Percentiles rank a stretch among this genome's conserved stretches.
These are phyloP conservation scores for Trichoderma asperelloides DNA, from an alignment of 495 filamentous ascomycete species.

Conservation along the genomic window DNA sequence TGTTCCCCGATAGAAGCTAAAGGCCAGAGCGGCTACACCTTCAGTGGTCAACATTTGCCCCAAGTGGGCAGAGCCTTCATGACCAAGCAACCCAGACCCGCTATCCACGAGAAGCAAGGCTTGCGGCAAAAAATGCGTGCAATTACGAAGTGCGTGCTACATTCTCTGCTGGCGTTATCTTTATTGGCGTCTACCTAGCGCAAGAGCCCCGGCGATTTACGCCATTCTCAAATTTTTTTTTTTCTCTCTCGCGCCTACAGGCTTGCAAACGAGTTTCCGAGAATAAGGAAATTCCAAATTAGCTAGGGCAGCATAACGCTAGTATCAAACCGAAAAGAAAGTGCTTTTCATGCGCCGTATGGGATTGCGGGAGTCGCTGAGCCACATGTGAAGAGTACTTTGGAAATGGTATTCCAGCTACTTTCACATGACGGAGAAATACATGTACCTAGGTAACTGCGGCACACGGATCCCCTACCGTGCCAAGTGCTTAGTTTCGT, in stretches of 20 bases:
- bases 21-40: neutral
- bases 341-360: neutral
- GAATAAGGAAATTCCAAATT: neutral
- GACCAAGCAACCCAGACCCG: neutral
- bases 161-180: conserved; percentile 1
- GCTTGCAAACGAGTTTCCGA: neutral
- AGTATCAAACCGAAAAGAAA: neutral
- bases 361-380: neutral
- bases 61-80: neutral
- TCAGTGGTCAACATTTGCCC: neutral
- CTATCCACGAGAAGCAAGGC: neutral
- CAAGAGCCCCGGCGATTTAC: conserved; percentile 6
- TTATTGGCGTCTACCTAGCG: neutral
- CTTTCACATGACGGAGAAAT: conserved; percentile 8
- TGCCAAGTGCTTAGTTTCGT: neutral
- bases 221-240: neutral
- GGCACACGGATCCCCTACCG: neutral
- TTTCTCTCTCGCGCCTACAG: neutral
- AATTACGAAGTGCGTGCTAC: neutral
- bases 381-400: neutral
- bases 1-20: neutral
- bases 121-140: conserved; percentile 3
- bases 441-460: neutral
- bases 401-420: neutral
- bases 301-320: neutral